phyloP scores from a whole-genome alignment of 257 asterid species.

The Ballota nigra region DNA sequence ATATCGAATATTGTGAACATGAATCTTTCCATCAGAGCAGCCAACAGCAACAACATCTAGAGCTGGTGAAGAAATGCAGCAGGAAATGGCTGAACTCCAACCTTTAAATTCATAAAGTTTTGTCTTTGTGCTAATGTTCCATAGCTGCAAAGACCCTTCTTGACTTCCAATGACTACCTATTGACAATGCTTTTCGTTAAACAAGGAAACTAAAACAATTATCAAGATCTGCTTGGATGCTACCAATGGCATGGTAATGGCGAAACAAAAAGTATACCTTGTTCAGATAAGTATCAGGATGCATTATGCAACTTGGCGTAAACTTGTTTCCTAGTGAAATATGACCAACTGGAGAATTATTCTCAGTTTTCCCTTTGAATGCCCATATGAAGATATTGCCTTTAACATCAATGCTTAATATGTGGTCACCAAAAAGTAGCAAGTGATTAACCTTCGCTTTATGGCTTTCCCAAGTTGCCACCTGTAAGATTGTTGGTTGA shows the following conservation, averaged over 20 bases:
- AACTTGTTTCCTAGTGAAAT: constrained; percentile 58
- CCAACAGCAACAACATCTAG: constrained; percentile 88
- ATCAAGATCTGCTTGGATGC: constrained; percentile 2
- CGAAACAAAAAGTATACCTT: constrained; percentile 52
- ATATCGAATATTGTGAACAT: constrained; percentile 71
- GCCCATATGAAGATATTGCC: constrained; percentile 86
- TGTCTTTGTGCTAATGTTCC: constrained; percentile 89
- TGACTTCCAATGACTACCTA: constrained; percentile 82
- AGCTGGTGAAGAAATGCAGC: constrained; percentile 91
- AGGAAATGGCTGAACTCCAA: constrained; percentile 66
- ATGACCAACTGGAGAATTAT: constrained; percentile 67
- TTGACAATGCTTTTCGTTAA: constrained; percentile 27
- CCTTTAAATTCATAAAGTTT: constrained; percentile 75
- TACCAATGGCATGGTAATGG: not conserved
- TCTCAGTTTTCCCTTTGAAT: constrained; percentile 59
- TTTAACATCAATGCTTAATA: constrained; percentile 72
- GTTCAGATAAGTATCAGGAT: constrained; percentile 91
- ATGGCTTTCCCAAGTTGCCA: constrained; percentile 83
- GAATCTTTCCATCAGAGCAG: constrained; percentile 87
- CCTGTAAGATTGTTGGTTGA: constrained; percentile 43
- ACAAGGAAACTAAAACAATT: constrained; percentile 14
- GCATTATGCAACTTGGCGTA: constrained; percentile 88
- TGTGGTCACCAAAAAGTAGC: constrained; percentile 73
- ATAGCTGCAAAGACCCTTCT: constrained; percentile 81
- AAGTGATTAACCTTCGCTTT: constrained; percentile 65